phyloP scores from a whole-genome alignment of 495 filamentous ascomycete species.

The Cercophora samala region DNA sequence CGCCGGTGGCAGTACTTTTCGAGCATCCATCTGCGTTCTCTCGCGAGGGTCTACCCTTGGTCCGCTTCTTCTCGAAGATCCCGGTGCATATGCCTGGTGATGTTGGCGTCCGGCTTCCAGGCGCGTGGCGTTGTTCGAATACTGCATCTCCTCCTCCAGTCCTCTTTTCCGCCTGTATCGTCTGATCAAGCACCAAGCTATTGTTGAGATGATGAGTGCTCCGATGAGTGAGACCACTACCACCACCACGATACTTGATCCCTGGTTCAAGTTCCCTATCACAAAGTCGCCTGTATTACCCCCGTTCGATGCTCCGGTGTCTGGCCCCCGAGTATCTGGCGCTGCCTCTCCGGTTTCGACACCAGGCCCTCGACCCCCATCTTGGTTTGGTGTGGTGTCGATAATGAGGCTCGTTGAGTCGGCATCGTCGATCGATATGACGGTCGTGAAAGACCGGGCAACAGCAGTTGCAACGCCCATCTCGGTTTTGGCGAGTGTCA shows the following conservation, averaged over 20 bases:
- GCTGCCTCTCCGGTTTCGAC: conserved; percentile 6
- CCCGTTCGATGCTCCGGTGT: neutral
- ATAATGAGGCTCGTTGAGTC: conserved; percentile 6
- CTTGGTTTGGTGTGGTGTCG: conserved; percentile 4
- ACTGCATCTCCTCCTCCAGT: neutral
- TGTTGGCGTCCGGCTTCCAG: neutral
- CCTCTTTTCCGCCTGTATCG: conserved; percentile 25
- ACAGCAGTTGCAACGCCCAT: neutral
- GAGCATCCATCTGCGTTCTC: neutral
- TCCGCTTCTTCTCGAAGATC: neutral
- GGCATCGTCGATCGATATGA: neutral
- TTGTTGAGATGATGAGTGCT: conserved; percentile 26
- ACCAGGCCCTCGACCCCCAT: neutral
- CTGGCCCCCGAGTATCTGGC: neutral
- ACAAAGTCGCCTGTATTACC: neutral
- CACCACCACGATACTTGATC: conserved; percentile 32
- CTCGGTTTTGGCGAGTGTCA: conserved; percentile 11
- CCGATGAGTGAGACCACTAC: conserved; percentile 33
- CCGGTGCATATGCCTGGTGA: neutral
- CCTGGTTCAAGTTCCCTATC: conserved; percentile 16
- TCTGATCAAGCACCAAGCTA: conserved; percentile 24
- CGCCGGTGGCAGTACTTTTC: neutral
- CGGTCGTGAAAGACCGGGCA: neutral
- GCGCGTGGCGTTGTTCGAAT: neutral
- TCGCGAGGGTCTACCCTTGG: neutral